Percentiles rank a stretch among this genome's conserved stretches.
These are phyloP conservation scores for Xylaria sp. DNA, from an alignment of 2,329 filamentous ascomycete species.

Conservation along the genomic window DNA sequence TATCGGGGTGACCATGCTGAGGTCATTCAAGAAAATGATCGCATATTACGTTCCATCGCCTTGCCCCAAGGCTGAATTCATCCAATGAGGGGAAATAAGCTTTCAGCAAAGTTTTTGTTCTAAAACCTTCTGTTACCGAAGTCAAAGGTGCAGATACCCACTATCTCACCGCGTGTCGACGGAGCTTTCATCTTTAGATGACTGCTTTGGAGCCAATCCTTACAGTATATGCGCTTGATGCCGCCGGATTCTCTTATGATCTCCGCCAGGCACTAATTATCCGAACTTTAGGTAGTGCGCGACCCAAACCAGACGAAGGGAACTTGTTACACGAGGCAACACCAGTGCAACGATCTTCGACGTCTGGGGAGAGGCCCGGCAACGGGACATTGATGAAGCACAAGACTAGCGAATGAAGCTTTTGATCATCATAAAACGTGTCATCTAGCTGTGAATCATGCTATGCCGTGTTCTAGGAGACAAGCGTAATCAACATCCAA, in stretches of 20 bases:
- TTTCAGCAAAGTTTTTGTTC: slow-evolving; percentile 1
- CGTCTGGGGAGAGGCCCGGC: not conserved
- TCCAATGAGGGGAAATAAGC: slow-evolving; percentile 7
- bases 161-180: slow-evolving; percentile 4
- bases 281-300: slow-evolving; percentile 21
- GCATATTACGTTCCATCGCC: slow-evolving; percentile 23
- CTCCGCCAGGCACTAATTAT: slow-evolving; percentile 26
- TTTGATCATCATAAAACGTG: slow-evolving; percentile 24
- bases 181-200: slow-evolving; percentile 14
- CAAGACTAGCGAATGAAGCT: not conserved
- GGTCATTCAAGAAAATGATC: slow-evolving; percentile 16
- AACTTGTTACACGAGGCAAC: slow-evolving; percentile 22
- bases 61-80: slow-evolving; percentile 21
- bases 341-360: slow-evolving; percentile 14
- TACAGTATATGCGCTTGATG: not conserved
- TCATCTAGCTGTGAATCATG: slow-evolving; percentile 15
- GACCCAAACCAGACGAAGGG: slow-evolving; percentile 9
- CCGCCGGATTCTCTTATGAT: slow-evolving; percentile 5
- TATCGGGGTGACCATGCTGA: slow-evolving; percentile 10
- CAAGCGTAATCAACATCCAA: slow-evolving; percentile 3
- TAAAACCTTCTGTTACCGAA: slow-evolving; percentile 4
- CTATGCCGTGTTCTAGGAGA: slow-evolving; percentile 7
- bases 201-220: slow-evolving; percentile 2
- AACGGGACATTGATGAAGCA: slow-evolving; percentile 1
- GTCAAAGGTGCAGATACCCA: slow-evolving; percentile 1